Base-by-base conservation (phyloP, 2,329 filamentous ascomycete species). In the Apiospora hydei region DNA sequence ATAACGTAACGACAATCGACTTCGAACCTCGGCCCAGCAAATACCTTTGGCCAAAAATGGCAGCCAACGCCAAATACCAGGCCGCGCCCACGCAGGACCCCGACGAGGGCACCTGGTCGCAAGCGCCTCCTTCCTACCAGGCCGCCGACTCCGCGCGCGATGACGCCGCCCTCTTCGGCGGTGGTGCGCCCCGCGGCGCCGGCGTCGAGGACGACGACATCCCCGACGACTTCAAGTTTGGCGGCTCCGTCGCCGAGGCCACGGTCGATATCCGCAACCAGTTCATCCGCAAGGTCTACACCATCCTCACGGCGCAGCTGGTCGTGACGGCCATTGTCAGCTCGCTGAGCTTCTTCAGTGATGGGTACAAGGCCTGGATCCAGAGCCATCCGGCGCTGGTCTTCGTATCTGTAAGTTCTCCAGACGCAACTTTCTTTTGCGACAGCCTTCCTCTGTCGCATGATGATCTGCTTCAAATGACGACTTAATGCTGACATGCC, bases 201-300 rank as follows among this genome's bases (percentile, higher is more conserved):
- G 89, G 88, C 81, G 95, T 95, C 18, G 66, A 95, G 16, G 66
- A 95, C 80, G 96, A 98, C 84, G 97, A 98, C 80, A 82, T 98
- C 64, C 96, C 96, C 1, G 96, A 98, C 85, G 96, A 98, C 84
- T 98, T 98, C 90, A 98, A 98, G 93, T 98, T 97, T 80, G 96
- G 96, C 77, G 95, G 95, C 74, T 94, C 92, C 24, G 95, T 98
- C 73, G 92, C 95, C 76, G 96, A 98, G 86, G 96, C 94, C 67
- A 97, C 95, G 26, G 88, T 98, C 80, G 95, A 97, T 79, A 98
- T 99, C 81, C 93, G 96, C 77, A 97, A 98, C 91, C 94, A 96
- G 84, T 99, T 98, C 83, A 88, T 98, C 78, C 92, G 95, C 84
- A 98, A 98, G 87, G 96, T 99, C 81, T 99, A 99, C 85, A 93